Base-by-base conservation (phyloP, 345 rosid species). In the Lepidium aucheri region DNA sequence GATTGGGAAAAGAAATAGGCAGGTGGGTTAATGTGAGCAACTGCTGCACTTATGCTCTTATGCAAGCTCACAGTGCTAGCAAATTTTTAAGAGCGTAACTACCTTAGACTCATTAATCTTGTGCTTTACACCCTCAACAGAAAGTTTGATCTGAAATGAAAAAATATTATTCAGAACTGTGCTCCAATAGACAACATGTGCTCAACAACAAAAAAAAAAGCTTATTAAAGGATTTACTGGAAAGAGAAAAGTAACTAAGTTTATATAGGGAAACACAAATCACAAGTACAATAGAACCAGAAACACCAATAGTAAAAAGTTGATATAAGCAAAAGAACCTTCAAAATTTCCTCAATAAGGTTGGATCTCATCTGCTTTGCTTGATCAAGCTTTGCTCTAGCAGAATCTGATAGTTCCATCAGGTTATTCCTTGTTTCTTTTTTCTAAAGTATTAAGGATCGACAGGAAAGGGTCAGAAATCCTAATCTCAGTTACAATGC, bases 31-130 rank as follows among this genome's bases (percentile, higher is more conserved):
- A 20, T 34, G 34, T 35, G 55, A 47, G 67, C 10, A 20, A 41
- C 53, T 43, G 18, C n/a, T n/a, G n/a, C n/a, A n/a, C n/a, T n/a
- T n/a, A n/a, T n/a, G n/a, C n/a, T n/a, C n/a, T n/a, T n/a, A 34
- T 47, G 69, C 39, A 47, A 65, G 5, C 44, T 18, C 65, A 68
- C 65, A 64, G 34, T 53, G 35, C 53, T 16, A 53, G 38, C 32
- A 18, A 60, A 51, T 60, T 18, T 53, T 18, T 8, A 35, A 35
- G 33, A 54, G 14, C 44, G 26, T 40, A 58, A 70, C 75, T 76
- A 91, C 96, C 85, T 79, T 82, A 47, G 70, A 72, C 32, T 74
- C 81, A 53, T 71, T 78, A 10, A 70, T 82, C 80, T 63, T 69
- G 80, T 63, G 47, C 76, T 79, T 79, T 73, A 79, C 40, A 73